A percentile compares a stretch with the other conserved stretches of the same genome.
Conservation (phyloP, 768 basidiomycete genomes). For the Mycena epipterygia region DNA sequence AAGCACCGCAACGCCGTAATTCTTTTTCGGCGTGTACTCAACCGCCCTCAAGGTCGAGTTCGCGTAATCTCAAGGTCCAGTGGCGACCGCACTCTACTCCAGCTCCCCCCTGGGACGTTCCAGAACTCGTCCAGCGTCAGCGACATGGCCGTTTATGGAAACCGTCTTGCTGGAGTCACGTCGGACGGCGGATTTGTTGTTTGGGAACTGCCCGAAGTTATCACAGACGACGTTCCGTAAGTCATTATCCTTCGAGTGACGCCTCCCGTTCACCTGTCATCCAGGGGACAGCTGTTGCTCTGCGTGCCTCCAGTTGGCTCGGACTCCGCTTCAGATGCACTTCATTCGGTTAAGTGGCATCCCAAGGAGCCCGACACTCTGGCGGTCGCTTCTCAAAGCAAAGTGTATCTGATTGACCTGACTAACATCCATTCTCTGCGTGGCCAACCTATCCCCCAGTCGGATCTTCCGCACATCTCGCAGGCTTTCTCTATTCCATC, state of each 20-base stretch:
- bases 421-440: slow-evolving; percentile 70
- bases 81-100: slow-evolving; percentile 89
- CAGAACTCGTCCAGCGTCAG: slow-evolving; percentile 73
- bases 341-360: slow-evolving; percentile 92
- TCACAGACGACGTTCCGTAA: slow-evolving; percentile 90
- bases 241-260: slow-evolving; percentile 45
- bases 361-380: slow-evolving; percentile 84
- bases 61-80: slow-evolving; percentile 91
- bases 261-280: slow-evolving; percentile 22
- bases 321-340: slow-evolving; percentile 67
- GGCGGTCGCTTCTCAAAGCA: slow-evolving; percentile 85
- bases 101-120: slow-evolving; percentile 74
- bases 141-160: slow-evolving; percentile 89
- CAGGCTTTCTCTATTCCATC: slow-evolving; percentile 79
- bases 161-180: slow-evolving; percentile 87
- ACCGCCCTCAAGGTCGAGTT: slow-evolving; percentile 69
- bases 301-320: slow-evolving; percentile 69
- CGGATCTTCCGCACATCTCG: slow-evolving; percentile 77
- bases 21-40: slow-evolving; percentile 15
- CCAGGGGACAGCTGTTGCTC: slow-evolving; percentile 75
- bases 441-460: slow-evolving; percentile 76
- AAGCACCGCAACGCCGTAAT: slow-evolving; percentile 8
- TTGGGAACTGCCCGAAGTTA: slow-evolving; percentile 87
- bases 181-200: slow-evolving; percentile 92
- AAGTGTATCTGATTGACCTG: slow-evolving; percentile 83